These are phyloP conservation scores for Vickermania spadyakhi DNA, from an alignment of 208 protist genomes.

Conservation along the genomic window DNA sequence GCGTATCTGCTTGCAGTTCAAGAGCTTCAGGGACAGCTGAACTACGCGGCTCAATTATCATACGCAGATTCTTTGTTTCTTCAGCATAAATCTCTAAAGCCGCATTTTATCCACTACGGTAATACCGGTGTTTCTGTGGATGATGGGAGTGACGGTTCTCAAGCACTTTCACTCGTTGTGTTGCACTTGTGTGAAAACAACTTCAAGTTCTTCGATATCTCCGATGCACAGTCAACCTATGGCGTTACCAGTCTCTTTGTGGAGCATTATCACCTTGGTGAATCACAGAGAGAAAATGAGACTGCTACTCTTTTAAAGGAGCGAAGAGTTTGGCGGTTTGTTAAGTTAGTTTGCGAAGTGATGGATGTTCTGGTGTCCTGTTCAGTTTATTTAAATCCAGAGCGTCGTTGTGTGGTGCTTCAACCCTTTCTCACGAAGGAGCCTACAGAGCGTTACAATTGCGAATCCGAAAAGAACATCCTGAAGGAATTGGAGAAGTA, in stretches of 20 bases:
- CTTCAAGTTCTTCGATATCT: slow-evolving; percentile 75
- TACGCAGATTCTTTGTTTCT: slow-evolving; percentile 80
- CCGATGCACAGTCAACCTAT: slow-evolving; percentile 24
- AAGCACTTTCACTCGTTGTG: slow-evolving; percentile 23
- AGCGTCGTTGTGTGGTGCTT: slow-evolving; percentile 22
- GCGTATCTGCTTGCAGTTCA: slow-evolving; percentile 81
- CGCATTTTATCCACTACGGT: slow-evolving; percentile 18
- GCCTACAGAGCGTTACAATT: slow-evolving; percentile 57
- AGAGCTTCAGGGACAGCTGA: slow-evolving; percentile 80
- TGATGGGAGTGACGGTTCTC: background rate
- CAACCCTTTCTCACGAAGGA: slow-evolving; percentile 64
- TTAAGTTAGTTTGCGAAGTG: slow-evolving; percentile 69
- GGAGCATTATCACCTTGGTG: slow-evolving; percentile 75
- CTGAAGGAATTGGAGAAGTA: slow-evolving; percentile 24
- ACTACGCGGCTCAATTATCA: slow-evolving; percentile 82
- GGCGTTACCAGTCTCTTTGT: slow-evolving; percentile 70
- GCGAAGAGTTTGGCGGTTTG: slow-evolving; percentile 40
- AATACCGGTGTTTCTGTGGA: slow-evolving; percentile 8
- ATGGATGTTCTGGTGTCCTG: slow-evolving; percentile 85
- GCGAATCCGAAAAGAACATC: slow-evolving; percentile 39
- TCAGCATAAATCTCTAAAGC: slow-evolving; percentile 54
- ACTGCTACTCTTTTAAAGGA: background rate
- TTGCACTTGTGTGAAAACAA: slow-evolving; percentile 74
- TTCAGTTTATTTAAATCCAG: slow-evolving; percentile 23
- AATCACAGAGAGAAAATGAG: background rate